These are phyloP conservation scores for Diaporthe batatas DNA, from an alignment of 2,329 filamentous ascomycete genomes.

Conservation along the genomic window DNA sequence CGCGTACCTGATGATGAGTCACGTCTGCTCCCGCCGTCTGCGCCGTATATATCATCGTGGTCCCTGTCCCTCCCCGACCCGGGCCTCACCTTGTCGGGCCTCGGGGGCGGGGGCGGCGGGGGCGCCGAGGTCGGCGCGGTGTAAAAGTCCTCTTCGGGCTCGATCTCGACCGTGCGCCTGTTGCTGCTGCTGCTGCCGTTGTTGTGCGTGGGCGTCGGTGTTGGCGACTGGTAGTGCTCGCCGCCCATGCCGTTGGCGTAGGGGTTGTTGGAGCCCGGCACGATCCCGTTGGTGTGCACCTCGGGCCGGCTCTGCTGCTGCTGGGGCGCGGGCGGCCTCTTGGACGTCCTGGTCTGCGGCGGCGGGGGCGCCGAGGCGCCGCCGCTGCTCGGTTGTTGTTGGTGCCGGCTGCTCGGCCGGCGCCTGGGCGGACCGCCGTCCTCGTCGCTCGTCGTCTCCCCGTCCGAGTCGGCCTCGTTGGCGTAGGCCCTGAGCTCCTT, in stretches of 20 bases:
- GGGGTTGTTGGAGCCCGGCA: conserved; percentile 29
- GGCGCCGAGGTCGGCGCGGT: conserved; percentile 43
- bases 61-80: conserved; percentile 35
- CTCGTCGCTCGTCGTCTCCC: conserved; percentile 43
- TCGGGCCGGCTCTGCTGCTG: conserved; percentile 15
- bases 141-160: conserved; percentile 44
- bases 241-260: conserved; percentile 35
- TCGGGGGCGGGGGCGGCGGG: conserved; percentile 50
- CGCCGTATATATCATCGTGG: conserved; percentile 39
- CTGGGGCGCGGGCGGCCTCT: conserved; percentile 3
- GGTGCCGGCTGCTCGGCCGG: not conserved
- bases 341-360: conserved; percentile 15
- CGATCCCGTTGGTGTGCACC: conserved; percentile 31
- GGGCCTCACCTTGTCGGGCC: conserved; percentile 51
- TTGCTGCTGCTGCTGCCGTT: conserved; percentile 30
- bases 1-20: conserved; percentile 33
- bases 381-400: not conserved
- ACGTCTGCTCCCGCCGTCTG: conserved; percentile 16
- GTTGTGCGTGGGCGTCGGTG: conserved; percentile 27
- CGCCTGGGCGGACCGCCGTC: conserved; percentile 11
- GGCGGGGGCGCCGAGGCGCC: conserved; percentile 15
- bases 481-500: conserved; percentile 59
- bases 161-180: conserved; percentile 40
- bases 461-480: conserved; percentile 49
- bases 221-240: conserved; percentile 35